A percentile compares a stretch with the other conserved stretches of the same genome.
Evolutionary conservation across 192 early-diverging fungal species (phyloP).

Genomic region (Linnemannia hyalina): DNA sequence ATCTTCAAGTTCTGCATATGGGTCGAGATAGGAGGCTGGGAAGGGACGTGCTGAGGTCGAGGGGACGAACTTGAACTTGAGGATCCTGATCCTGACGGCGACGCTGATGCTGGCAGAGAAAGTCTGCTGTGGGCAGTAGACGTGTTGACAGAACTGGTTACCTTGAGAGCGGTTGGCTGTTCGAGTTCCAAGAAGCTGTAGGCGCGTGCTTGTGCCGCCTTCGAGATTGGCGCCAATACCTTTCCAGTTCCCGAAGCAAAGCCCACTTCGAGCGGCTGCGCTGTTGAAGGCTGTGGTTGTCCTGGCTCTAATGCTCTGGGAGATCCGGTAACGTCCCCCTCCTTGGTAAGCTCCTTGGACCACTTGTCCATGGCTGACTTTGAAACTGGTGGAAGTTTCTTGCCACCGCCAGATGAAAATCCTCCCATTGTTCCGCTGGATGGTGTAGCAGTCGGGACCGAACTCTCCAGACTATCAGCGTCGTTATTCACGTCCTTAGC

Average conservation of each 20-base stretch:
- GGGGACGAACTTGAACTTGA: background rate
- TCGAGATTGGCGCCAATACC: slow-evolving; percentile 8
- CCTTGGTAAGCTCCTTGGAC: slow-evolving; percentile 21
- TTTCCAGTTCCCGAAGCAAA: slow-evolving; percentile 14
- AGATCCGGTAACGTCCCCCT: background rate
- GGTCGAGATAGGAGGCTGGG: slow-evolving; percentile 18
- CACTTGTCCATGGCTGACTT: slow-evolving; percentile 27
- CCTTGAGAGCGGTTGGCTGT: background rate
- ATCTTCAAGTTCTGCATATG: slow-evolving; percentile 47
- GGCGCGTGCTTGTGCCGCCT: background rate
- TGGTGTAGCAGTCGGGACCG: background rate
- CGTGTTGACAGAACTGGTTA: background rate
- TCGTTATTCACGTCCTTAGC: slow-evolving; percentile 6
- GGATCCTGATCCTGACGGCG: too few species aligned
- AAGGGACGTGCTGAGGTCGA: background rate
- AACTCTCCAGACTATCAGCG: background rate
- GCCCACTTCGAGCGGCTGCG: background rate
- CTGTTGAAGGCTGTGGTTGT: background rate
- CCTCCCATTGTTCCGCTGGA: background rate
- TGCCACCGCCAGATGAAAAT: slow-evolving; percentile 18
- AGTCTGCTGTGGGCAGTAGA: background rate
- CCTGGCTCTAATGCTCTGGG: background rate
- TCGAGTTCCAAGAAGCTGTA: slow-evolving; percentile 8
- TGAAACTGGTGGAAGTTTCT: slow-evolving; percentile 3
- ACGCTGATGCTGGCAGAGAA: too few species aligned